Evolutionary conservation across 169 alveolate species (phyloP), one percentile per base, ranked within the genome.

Genomic region (Eimeria acervulina): DNA sequence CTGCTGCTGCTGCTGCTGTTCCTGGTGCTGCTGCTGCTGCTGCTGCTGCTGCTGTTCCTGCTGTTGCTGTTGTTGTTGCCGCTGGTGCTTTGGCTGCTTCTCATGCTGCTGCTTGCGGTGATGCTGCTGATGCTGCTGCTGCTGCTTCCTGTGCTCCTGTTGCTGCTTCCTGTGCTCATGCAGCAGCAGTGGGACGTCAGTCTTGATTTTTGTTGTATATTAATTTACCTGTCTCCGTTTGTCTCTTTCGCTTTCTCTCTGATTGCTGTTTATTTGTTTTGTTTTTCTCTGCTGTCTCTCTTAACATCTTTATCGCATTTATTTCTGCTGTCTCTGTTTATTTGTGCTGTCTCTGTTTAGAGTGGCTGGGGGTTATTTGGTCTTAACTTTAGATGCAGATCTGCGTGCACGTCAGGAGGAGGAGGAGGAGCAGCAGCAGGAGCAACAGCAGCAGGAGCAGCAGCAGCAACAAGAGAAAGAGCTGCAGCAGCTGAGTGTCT

Each of bases 301-400:
- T 74, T 36, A 6, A 8, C n/a, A n/a, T 74, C 85, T 74, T n/a
- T 28, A 8, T 7, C 28, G 4, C 44, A 36, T 17, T 38, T 28
- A 28, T 17, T n/a, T n/a, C 85, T 23, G 31, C 7, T 6, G 88
- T 36, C 28, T 76, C 52, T 36, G 68, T 85, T 55, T 51, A 1
- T 52, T 61, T 61, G 38, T n/a, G 33, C 61, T 38, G 55, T 55
- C 2, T 51, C 8, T 38, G 28, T 31, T 42, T 89, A 90, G 95
- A 42, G 89, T 10, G 12, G 74, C 90, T 31, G 80, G 90, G 0
- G 95, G 95, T n/a, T 63, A 90, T 33, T 33, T 90, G 78, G 55
- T 74, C 2, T 19, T 90, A 44, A 74, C 44, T 23, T 23, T 90
- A 61, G 95, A 74, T 15, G 68, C 80, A 26, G 95, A 90, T 28